Percentiles rank a stretch among this genome's conserved stretches.
phyloP scores from a whole-genome alignment of 2,329 filamentous ascomycete species.

The Ophiostoma fasciatum region DNA sequence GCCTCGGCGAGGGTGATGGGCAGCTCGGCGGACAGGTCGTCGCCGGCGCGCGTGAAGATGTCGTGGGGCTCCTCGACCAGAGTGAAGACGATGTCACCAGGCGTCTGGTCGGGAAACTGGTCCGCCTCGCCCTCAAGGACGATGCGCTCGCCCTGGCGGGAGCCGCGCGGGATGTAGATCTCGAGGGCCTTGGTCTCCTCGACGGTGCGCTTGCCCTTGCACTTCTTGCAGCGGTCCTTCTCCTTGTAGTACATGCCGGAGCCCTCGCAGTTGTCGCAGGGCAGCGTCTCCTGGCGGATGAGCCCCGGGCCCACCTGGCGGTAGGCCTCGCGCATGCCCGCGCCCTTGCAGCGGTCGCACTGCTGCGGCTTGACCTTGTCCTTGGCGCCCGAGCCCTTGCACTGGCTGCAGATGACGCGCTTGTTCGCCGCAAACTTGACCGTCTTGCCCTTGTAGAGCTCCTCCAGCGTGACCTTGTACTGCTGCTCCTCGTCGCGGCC shows the following conservation, averaged over 20 bases:
- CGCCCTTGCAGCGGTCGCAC: constrained; percentile 74
- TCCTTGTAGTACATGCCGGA: constrained; percentile 81
- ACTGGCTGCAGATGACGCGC: constrained; percentile 74
- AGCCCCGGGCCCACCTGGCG: constrained; percentile 77
- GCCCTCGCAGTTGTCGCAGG: constrained; percentile 73
- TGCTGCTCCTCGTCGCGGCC: constrained; percentile 78
- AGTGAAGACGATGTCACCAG: constrained; percentile 86
- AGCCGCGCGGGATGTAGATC: constrained; percentile 85
- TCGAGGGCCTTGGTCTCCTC: constrained; percentile 90
- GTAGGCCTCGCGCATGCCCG: constrained; percentile 61
- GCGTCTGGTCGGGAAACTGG: constrained; percentile 74
- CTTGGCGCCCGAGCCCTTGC: constrained; percentile 82
- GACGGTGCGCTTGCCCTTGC: constrained; percentile 79
- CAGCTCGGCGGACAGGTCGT: constrained; percentile 71
- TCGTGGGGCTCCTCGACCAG: constrained; percentile 71
- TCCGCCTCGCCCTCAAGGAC: constrained; percentile 88
- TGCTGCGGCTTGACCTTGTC: constrained; percentile 74
- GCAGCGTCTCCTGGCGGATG: constrained; percentile 63
- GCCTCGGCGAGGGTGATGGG: constrained; percentile 72
- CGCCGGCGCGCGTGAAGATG: constrained; percentile 65
- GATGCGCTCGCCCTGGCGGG: constrained; percentile 77
- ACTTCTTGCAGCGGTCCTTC: constrained; percentile 98
- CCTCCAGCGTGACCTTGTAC: constrained; percentile 83
- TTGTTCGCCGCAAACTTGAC: constrained; percentile 94
- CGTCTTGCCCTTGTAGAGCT: constrained; percentile 97